Conservation (phyloP, 2,329 filamentous ascomycete species). For the Leptographium wingfieldii region DNA sequence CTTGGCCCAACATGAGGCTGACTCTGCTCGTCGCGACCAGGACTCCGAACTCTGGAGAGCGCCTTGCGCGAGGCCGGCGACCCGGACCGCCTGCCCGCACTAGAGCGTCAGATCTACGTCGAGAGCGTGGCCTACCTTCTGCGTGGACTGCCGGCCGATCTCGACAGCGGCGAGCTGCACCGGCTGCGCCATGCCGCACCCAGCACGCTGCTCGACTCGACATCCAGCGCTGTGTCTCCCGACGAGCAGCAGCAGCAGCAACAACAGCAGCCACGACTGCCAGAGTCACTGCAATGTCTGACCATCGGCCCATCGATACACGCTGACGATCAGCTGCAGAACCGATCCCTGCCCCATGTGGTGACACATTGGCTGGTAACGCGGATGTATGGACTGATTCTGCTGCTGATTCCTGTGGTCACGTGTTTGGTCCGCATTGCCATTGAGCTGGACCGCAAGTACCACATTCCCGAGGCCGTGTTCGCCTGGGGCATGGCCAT, state of each 20-base stretch:
- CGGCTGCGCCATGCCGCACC: constrained; percentile 41
- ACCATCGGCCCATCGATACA: neutral
- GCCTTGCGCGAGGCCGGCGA: constrained; percentile 11
- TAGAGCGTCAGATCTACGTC: constrained; percentile 50
- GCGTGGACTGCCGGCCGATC: constrained; percentile 45
- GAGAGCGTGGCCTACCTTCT: constrained; percentile 52
- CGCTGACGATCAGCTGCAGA: neutral
- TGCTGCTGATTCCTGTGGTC: constrained; percentile 8
- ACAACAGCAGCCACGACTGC: neutral
- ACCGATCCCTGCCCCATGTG: constrained; percentile 9
- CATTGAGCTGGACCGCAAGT: constrained; percentile 11
- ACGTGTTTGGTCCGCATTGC: constrained; percentile 1
- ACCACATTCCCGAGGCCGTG: constrained; percentile 11
- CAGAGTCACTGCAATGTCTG: neutral
- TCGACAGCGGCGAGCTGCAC: constrained; percentile 40
- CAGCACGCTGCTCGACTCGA: constrained; percentile 11
- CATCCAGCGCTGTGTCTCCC: neutral
- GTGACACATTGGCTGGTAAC: constrained; percentile 12
- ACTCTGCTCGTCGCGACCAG: neutral
- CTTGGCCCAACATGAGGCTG: neutral
- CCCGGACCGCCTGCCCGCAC: constrained; percentile 17
- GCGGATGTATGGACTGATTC: constrained; percentile 7
- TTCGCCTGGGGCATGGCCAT: constrained; percentile 5
- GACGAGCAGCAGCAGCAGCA: neutral
- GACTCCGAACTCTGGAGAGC: constrained; percentile 10